These are phyloP conservation scores for Cavenderia fasciculata DNA, from an alignment of 78 protist species.

Conservation along the genomic window DNA sequence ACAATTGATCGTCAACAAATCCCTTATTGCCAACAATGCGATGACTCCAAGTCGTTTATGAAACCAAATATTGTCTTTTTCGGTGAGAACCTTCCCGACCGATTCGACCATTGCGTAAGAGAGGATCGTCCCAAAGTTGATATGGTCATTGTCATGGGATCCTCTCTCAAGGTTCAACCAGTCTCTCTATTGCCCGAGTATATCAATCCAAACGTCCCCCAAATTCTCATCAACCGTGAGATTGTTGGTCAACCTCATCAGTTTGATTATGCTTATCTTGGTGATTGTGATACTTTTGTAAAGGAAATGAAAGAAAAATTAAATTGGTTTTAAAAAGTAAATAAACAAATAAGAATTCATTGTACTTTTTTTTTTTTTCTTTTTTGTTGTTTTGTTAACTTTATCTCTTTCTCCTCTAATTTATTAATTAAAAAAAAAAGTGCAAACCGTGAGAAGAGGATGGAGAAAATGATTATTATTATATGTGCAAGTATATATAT, in stretches of 20 bases:
- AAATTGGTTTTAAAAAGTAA: no score
- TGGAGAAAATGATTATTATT: no score
- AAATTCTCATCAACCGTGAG: slow-evolving; percentile 62
- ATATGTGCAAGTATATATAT: no score
- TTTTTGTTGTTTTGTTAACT: no score
- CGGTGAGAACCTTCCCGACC: slow-evolving; percentile 89
- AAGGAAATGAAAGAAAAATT: slow-evolving; percentile 27
- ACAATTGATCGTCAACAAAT: slow-evolving; percentile 52
- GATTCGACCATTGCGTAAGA: slow-evolving; percentile 61
- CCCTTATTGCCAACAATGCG: slow-evolving; percentile 78
- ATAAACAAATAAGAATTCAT: no score
- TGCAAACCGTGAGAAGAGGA: no score
- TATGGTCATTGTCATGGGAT: slow-evolving; percentile 86
- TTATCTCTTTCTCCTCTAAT: no score
- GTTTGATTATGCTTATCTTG: slow-evolving; percentile 70
- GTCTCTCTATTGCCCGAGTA: slow-evolving; percentile 68
- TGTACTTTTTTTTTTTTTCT: no score
- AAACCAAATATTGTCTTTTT: slow-evolving; percentile 89
- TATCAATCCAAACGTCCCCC: slow-evolving; percentile 40
- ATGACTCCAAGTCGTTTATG: slow-evolving; percentile 44
- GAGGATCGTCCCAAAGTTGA: slow-evolving; percentile 74
- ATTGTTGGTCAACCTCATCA: slow-evolving; percentile 77
- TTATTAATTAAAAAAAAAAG: no score
- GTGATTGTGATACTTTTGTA: slow-evolving; percentile 77
- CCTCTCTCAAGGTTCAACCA: slow-evolving; percentile 78